Evolutionary conservation across 495 filamentous ascomycete genomes (phyloP).

Genomic region (Rostrohypoxylon terebratum): DNA sequence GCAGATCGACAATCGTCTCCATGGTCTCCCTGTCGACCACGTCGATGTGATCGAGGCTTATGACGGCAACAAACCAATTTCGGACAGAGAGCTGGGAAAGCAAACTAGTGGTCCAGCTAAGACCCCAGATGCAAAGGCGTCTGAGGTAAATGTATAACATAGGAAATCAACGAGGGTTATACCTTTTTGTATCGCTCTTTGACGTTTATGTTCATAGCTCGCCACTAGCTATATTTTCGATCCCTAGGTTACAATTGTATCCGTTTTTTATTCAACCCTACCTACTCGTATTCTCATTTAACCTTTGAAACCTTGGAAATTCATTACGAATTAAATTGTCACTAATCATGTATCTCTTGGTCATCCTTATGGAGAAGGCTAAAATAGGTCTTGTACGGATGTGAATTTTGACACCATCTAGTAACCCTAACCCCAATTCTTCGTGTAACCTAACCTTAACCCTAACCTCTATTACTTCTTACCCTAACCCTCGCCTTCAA

Average conservation of each 20-base stretch:
- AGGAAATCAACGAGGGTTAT: background rate
- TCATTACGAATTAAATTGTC: too few species aligned
- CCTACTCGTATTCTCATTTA: too few species aligned
- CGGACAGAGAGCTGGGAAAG: background rate
- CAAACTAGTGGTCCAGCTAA: background rate
- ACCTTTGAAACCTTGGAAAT: too few species aligned
- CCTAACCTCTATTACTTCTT: background rate
- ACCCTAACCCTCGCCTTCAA: background rate
- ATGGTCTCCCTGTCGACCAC: background rate
- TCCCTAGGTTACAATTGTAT: background rate
- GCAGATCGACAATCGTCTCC: conserved; percentile 3
- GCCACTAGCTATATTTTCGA: background rate
- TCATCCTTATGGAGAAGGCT: too few species aligned
- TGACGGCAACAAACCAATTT: background rate
- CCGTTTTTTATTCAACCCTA: background rate
- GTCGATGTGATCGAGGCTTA: background rate
- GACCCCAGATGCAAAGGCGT: background rate
- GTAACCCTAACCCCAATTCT: too few species aligned
- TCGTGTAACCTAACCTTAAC: background rate
- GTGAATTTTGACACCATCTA: too few species aligned
- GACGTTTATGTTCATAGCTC: background rate
- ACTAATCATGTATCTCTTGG: too few species aligned
- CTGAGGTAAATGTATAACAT: background rate
- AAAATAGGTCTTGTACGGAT: too few species aligned
- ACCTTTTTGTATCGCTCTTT: background rate